Percentiles rank a stretch among this genome's conserved stretches.
Conservation (phyloP, 2,329 filamentous ascomycete genomes). For the Magnaporthiopsis incrustans region DNA sequence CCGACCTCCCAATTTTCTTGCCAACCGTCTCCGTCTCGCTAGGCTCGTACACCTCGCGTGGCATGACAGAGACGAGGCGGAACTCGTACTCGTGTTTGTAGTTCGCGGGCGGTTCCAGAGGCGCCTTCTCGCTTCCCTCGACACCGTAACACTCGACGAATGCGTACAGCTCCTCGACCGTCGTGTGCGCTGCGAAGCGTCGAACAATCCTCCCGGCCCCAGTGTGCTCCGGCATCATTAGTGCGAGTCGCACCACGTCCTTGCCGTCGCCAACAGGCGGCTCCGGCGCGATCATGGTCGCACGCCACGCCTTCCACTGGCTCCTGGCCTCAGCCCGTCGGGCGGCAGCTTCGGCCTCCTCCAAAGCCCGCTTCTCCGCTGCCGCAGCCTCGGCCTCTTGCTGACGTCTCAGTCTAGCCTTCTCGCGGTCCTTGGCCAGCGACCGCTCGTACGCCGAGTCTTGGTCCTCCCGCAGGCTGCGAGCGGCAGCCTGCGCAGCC, state of each 20-base stretch:
- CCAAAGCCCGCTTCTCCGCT: conserved; percentile 53
- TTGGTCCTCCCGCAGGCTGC: conserved; percentile 77
- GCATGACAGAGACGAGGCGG: conserved; percentile 76
- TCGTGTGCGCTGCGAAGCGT: conserved; percentile 56
- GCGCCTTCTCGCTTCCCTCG: conserved; percentile 25
- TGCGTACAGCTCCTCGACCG: conserved; percentile 84
- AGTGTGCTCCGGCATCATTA: conserved; percentile 51
- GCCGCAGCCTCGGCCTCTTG: conserved; percentile 63
- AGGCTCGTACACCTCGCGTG: conserved; percentile 70
- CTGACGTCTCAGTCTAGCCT: conserved; percentile 67
- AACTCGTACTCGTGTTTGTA: conserved; percentile 85
- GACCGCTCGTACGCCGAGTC: conserved; percentile 91
- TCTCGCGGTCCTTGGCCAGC: conserved; percentile 78
- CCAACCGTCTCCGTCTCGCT: conserved; percentile 57
- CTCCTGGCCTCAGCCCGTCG: conserved; percentile 35
- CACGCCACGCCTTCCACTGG: conserved; percentile 79
- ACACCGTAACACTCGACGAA: conserved; percentile 87
- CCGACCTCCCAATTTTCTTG: conserved; percentile 70
- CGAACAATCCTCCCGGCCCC: conserved; percentile 69
- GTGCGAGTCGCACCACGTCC: conserved; percentile 62
- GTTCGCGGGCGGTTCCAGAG: conserved; percentile 40
- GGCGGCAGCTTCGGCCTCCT: conserved; percentile 53
- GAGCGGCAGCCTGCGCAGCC: conserved; percentile 71
- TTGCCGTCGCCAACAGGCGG: conserved; percentile 46
- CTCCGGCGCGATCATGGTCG: conserved; percentile 57